Evolutionary conservation across 495 filamentous ascomycete genomes (phyloP).

Genomic region (Antarctomyces pellizariae): DNA sequence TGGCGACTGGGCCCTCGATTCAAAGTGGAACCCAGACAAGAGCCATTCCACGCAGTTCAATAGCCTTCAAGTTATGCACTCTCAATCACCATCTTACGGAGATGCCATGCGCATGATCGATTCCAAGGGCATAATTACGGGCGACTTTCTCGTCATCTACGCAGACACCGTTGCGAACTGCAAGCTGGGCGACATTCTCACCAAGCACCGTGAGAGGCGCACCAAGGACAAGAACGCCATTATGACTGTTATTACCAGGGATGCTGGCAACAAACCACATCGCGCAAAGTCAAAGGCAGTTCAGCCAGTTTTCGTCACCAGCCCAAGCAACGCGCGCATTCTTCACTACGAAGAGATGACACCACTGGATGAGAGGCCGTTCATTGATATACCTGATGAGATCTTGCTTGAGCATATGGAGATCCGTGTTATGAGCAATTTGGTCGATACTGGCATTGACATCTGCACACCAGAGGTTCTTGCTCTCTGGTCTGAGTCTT

Average conservation of each 20-base stretch:
- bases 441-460: constrained; percentile 89
- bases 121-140: constrained; percentile 57
- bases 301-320: constrained; percentile 66
- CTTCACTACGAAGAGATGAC: constrained; percentile 75
- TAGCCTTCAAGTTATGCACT: constrained; percentile 60
- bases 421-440: constrained; percentile 57
- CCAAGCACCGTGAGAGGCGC: constrained; percentile 57
- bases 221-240: constrained; percentile 79
- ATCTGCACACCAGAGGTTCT: constrained; percentile 94
- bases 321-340: constrained; percentile 57
- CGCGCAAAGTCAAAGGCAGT: constrained; percentile 48
- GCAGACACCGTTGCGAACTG: constrained; percentile 90
- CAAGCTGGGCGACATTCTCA: constrained; percentile 54
- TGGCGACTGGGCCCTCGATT: constrained; percentile 49
- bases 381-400: constrained; percentile 51
- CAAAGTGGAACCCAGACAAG: constrained; percentile 12
- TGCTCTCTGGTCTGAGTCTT: constrained; percentile 88
- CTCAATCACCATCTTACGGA: constrained; percentile 59
- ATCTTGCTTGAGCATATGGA: constrained; percentile 43
- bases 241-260: constrained; percentile 87
- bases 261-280: constrained; percentile 44
- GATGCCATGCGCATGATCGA: constrained; percentile 93
- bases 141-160: constrained; percentile 81
- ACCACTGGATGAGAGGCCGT: constrained; percentile 22
- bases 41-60: constrained; percentile 55